These are phyloP conservation scores for Flaveria sonorensis DNA, from an alignment of 129 eudicot species.

Conservation along the genomic window DNA sequence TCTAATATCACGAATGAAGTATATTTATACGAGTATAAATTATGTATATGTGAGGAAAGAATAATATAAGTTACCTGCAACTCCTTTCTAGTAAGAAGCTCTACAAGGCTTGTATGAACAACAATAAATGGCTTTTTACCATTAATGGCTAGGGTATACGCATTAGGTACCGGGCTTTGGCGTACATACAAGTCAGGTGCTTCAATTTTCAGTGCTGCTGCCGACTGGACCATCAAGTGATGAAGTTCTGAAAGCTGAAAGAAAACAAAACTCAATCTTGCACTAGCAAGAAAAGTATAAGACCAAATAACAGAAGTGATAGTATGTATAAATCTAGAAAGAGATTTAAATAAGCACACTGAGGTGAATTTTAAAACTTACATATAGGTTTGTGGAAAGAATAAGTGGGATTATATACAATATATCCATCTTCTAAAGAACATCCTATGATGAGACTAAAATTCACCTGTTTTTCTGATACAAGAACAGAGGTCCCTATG, in stretches of 20 bases:
- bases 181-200: conserved; percentile 91
- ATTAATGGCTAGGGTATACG: conserved; percentile 86
- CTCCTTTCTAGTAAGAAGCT: conserved; percentile 87
- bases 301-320: not conserved
- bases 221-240: conserved; percentile 80
- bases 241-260: conserved; percentile 94
- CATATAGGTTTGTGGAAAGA: not conserved
- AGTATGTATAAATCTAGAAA: not conserved
- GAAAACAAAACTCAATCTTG: not conserved
- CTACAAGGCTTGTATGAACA: conserved; percentile 93
- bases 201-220: conserved; percentile 68
- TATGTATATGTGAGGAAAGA: not conserved
- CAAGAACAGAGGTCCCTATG: conserved; percentile 93
- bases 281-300: not conserved
- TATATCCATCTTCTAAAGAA: not conserved
- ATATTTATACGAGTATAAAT: conserved; percentile 5
- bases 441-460: conserved; percentile 5
- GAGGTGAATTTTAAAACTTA: not conserved
- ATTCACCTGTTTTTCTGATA: conserved; percentile 82
- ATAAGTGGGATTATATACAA: not conserved
- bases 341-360: not conserved
- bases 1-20: not conserved
- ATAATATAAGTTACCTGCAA: conserved; percentile 65
- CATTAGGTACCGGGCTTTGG: conserved; percentile 95
- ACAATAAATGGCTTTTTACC: conserved; percentile 95